Evolutionary conservation across 2,329 filamentous ascomycete genomes (phyloP), one percentile per base, ranked within the genome.

Genomic region (Alternaria sp.): DNA sequence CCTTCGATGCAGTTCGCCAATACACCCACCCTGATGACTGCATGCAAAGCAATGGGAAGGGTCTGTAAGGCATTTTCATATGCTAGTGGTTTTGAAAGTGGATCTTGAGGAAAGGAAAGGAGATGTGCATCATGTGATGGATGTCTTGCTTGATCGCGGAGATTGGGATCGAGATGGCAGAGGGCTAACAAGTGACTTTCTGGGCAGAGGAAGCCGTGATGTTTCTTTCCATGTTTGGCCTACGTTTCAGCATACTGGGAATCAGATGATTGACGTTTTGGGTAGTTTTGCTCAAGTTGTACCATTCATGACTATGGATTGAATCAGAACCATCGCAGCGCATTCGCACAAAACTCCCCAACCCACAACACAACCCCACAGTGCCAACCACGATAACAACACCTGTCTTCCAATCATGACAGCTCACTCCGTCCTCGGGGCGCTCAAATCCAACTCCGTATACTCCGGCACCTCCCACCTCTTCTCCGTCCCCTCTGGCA

Each of bases 371-470:
- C 29, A 34, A 6, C 21, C 4, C 14, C 9, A 4, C 29, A 10
- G 14, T n/a, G 14, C 17, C 26, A 23, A 31, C 11, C 29, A 34
- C n/a, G 29, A 14, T 13, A 34, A 23, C 3, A 24, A 33, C 17
- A 23, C 13, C 5, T 2, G 4, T 23, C n/a, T 46, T 23, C 2
- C 17, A 1, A 29, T 10, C 28, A 11, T 2, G 11, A 13, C 2
- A 21, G 2, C 24, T 41, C 31, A 44, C 21, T 36, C 33, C 23
- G 6, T 40, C 9, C 24, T 8, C 8, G 36, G 51, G 17, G 50
- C 50, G 0, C 17, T 40, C 34, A 54, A 7, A 29, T 57, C 45
- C 42, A 72, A 42, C 45, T 70, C 60, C 23, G 72, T 56, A 34
- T 58, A 58, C 39, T 34, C 37, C 0, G 56, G 56, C 26, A 58